These are phyloP conservation scores for Mortierella sp. DNA, from an alignment of 371 early-diverging fungal genomes.

Conservation along the genomic window DNA sequence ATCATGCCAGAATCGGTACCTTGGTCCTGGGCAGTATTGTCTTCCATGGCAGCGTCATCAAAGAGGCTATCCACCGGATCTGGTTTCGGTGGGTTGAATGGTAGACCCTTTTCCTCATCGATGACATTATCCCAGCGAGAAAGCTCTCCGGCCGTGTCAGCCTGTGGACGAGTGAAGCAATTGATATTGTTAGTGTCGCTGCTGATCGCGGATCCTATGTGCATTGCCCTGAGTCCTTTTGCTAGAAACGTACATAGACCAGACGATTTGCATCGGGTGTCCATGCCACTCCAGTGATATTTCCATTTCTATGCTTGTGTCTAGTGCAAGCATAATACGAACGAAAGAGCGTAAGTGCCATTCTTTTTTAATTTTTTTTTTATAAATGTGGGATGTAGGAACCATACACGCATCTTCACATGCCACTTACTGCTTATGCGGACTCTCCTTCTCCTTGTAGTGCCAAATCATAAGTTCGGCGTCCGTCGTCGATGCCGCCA, in stretches of 20 bases:
- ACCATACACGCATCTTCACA: not conserved
- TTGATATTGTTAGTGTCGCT: too few relatives aligned
- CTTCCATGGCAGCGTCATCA: slow-evolving; percentile 31
- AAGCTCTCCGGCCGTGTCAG: slow-evolving; percentile 25
- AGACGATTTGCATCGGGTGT: slow-evolving; percentile 35
- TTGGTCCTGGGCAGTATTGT: slow-evolving; percentile 16
- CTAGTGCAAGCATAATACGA: not conserved
- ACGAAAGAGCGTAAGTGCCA: not conserved
- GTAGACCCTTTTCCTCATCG: slow-evolving; percentile 18
- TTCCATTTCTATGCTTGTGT: slow-evolving; percentile 21
- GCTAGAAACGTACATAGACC: slow-evolving; percentile 29
- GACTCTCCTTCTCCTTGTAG: slow-evolving; percentile 50
- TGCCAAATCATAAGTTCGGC: slow-evolving; percentile 42
- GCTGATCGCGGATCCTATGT: too few relatives aligned
- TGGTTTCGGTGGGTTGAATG: slow-evolving; percentile 21
- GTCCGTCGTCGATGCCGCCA: slow-evolving; percentile 26
- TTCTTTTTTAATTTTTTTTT: too few relatives aligned
- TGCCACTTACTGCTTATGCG: slow-evolving; percentile 13
- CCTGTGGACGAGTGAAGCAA: slow-evolving; percentile 8
- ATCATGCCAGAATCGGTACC: slow-evolving; percentile 6
- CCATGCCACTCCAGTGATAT: slow-evolving; percentile 36
- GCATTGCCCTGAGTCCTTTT: too few relatives aligned
- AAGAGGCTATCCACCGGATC: slow-evolving; percentile 43
- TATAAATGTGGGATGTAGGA: not conserved
- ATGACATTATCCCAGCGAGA: slow-evolving; percentile 34